Evolutionary conservation across 2,329 filamentous ascomycete species (phyloP), one percentile per base, ranked within the genome.

Genomic region (Fusarium fracticaudum): DNA sequence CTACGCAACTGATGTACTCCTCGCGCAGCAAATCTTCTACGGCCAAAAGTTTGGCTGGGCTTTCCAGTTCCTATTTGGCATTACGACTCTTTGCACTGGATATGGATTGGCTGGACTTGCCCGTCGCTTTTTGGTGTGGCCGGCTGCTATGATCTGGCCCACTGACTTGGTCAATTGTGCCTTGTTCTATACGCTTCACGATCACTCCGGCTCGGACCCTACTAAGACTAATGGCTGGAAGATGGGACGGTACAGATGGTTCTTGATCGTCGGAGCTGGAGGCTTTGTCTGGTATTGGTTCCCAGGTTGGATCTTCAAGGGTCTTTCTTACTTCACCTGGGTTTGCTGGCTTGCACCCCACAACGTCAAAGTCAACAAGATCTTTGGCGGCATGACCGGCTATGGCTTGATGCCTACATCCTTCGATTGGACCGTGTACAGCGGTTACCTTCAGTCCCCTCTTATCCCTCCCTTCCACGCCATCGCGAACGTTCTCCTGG

Each of bases 211-310:
- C 20, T 84, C 85, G 11, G 84, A 89, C 72, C 86, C 88, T 3
- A 78, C 83, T 53, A 86, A 86, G 61, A 85, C 85, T 31, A 87
- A 85, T 75, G 91, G 91, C 48, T 93, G 91, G 91, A 85, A 78
- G 40, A 86, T 92, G 55, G 87, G 89, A n/a, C 87, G 90, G 59
- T 92, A 91, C 80, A 86, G 85, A 71, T 89, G 89, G 79, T 93
- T 92, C 82, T 77, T 91, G 63, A 87, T 87, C 73, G 84, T 91
- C 41, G 88, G 88, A 72, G 77, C 81, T 33, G 86, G 81, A 24
- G 86, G 87, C 31, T 86, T 86, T 67, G 78, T 86, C 43, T 87
- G 88, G 88, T 90, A 90, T 75, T 91, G 88, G 87, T 86, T 91
- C 75, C 90, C 90, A 0, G 89, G 89, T 8, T 90, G 88, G 78